Evolutionary conservation across 1,139 yeast species (phyloP), one percentile per base, ranked within the genome.

Genomic region (Pichia terricola): DNA sequence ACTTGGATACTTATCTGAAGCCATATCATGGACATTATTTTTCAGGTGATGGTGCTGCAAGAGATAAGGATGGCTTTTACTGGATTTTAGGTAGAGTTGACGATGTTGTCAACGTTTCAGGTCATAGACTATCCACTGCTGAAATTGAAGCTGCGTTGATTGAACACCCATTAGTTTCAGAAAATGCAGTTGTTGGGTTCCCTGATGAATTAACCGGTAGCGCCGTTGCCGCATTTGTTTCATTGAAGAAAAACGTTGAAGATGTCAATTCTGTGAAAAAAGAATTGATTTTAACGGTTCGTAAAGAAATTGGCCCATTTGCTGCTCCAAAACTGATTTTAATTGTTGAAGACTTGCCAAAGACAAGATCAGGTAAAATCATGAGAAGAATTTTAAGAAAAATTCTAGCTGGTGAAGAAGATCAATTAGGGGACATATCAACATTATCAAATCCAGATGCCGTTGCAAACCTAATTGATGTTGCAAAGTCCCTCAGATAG

Each of bases 51-150:
- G 89, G 89, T 64, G 88, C 87, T 36, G 88, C 87, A 11, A 74
- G 88, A 58, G 91, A 82, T 60, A 65, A 67, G 45, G 88, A 82
- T 58, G 89, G 89, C 2, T 81, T 76, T 66, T 80, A 69, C 66
- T 82, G 89, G 89, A 81, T 82, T 53, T 68, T 80, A 60, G 91
- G 91, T 53, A 73, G 91, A 65, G 89, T 81, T 46, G 91, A 82
- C 59, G 91, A 82, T 61, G 91, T 82, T 44, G 89, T 82, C 43
- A 82, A 82, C 57, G 89, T 82, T 34, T 79, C 86, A 38, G 91
- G 89, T 40, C 91, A 82, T 64, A 69, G 91, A 60, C 70, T 82
- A 55, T 81, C 88, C 9, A 82, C 91, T 35, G 89, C 91, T 10
- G 91, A 82, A 65, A 81, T 82, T 50, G 91, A 82, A 60, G 86